Evolutionary conservation across 495 filamentous ascomycete genomes (phyloP).

Genomic region (Hypoxylon lienhwacheense): DNA sequence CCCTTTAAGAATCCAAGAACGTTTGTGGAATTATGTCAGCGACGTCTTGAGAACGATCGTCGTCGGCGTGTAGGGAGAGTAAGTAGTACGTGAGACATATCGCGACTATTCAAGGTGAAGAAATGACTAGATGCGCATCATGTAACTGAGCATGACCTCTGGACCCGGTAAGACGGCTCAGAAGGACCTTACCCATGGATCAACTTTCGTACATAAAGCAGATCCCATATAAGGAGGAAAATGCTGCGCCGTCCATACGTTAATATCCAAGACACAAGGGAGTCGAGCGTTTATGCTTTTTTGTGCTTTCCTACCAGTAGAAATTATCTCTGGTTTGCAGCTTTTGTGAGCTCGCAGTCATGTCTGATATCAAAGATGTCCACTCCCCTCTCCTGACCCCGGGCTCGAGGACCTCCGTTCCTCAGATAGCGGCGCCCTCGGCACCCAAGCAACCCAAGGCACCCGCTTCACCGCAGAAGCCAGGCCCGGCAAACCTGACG

Average conservation of each 20-base stretch:
- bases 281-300: not conserved
- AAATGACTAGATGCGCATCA: conserved; percentile 16
- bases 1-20: not conserved
- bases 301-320: not conserved
- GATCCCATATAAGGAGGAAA: too few relatives aligned
- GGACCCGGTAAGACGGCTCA: conserved; percentile 5
- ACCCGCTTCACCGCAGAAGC: conserved; percentile 16
- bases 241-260: not conserved
- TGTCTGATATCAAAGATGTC: conserved; percentile 28
- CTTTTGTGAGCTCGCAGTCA: not conserved
- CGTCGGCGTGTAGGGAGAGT: not conserved
- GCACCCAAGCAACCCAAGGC: conserved; percentile 15
- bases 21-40: conserved; percentile 22
- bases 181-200: not conserved
- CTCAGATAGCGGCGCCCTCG: conserved; percentile 15
- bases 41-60: not conserved
- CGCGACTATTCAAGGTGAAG: conserved; percentile 3
- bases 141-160: conserved; percentile 18
- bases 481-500: conserved; percentile 5
- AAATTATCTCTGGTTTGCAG: not conserved
- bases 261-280: not conserved
- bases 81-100: conserved; percentile 15
- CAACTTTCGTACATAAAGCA: conserved; percentile 7
- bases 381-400: conserved; percentile 27
- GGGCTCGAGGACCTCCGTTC: conserved; percentile 12